Evolutionary conservation across 1,139 yeast genomes (phyloP), one percentile per base, ranked within the genome.

Genomic region (Hansenula lynferdii): DNA sequence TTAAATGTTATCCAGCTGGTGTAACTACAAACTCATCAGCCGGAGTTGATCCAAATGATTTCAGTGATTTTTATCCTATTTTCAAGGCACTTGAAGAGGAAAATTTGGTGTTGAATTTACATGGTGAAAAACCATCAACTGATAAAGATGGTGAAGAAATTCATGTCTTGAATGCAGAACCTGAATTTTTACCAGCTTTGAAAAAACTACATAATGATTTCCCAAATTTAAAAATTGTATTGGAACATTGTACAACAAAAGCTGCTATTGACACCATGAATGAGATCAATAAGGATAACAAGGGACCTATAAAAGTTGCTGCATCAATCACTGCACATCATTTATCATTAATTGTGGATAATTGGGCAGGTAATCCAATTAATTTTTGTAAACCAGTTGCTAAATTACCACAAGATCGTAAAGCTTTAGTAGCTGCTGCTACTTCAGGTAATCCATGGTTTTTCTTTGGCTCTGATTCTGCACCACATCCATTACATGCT

Each of bases 351-450:
- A 90, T 95, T 4, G 80, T 94, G 38, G 97, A 94, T 60, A 80
- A 80, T 48, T 94, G 97, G 97, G 97, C 97, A 6, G 97, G 97
- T 5, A 85, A 89, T 57, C 90, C 97, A 29, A 77, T 87, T 55
- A 87, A 92, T 56, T 92, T 82, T 64, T 92, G 99, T 69, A 92
- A 94, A 61, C 99, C 98, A 8, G 98, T 92, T 35, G 98, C 98
- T 26, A 92, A 92, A 60, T 68, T 90, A 29, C 97, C 97, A 21
- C 70, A 67, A 23, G 98, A 92, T 57, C 77, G 85, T 53, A 69
- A 77, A 39, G 92, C 96, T 1, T 66, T 92, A 39, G 73, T 92
- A 11, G 72, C 69, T 28, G 97, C 98, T 26, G 98, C 97, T 3
- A 82, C 86, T 10, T 80, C 94, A 2, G 98, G 97, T 8, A 80